Evolutionary conservation across 1,284 basidiomycete species (phyloP).

Genomic region (Cryptococcus sp.): DNA sequence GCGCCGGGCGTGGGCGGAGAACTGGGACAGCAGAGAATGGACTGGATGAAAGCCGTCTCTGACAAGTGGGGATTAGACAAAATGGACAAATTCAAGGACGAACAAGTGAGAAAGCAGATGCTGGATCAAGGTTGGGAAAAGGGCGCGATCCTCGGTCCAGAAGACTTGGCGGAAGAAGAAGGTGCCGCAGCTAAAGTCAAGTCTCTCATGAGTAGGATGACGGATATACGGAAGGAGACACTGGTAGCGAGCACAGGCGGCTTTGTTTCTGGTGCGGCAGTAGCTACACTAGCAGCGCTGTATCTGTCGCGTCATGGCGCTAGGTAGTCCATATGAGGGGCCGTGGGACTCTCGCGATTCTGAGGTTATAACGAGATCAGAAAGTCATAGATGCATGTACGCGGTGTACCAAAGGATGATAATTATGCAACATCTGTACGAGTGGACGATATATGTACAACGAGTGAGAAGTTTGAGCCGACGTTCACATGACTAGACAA

Average conservation of each 20-base stretch:
- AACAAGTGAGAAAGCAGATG: slow-evolving; percentile 34
- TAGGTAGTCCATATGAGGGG: neutral
- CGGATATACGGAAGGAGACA: neutral
- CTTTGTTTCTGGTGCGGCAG: neutral
- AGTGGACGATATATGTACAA: too few relatives aligned
- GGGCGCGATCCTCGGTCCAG: slow-evolving; percentile 40
- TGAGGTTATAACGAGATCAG: too few relatives aligned
- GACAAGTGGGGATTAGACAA: slow-evolving; percentile 63
- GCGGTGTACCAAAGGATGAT: too few relatives aligned
- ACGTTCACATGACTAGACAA: neutral
- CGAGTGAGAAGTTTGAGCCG: too few relatives aligned
- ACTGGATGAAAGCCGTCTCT: slow-evolving; percentile 91
- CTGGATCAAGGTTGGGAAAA: slow-evolving; percentile 53
- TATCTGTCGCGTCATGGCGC: neutral
- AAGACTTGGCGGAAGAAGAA: slow-evolving; percentile 22
- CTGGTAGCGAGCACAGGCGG: neutral
- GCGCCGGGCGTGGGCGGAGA: slow-evolving; percentile 59
- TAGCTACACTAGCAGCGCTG: neutral
- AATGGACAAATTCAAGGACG: slow-evolving; percentile 46
- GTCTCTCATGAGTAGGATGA: neutral
- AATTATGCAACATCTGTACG: too few relatives aligned
- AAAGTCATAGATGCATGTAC: too few relatives aligned
- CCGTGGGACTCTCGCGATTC: too few relatives aligned
- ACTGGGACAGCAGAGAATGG: slow-evolving; percentile 67
- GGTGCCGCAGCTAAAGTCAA: neutral